A percentile compares a stretch with the other conserved stretches of the same genome.
Evolutionary conservation across 345 rosid genomes (phyloP).

Genomic region (Salix viminalis): DNA sequence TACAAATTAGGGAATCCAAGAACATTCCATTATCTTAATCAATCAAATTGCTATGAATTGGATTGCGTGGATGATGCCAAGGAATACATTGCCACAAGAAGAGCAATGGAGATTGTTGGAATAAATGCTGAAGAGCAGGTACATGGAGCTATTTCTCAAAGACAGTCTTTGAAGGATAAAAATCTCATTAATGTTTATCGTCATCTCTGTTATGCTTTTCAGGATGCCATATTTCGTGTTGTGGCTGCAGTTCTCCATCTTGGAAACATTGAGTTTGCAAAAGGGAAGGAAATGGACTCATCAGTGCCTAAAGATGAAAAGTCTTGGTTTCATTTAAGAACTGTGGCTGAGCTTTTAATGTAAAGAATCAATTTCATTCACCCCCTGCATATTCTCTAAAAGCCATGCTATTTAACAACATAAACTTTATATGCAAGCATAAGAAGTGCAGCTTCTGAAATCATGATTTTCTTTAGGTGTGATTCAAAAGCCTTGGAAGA

Average conservation of each 20-base stretch:
- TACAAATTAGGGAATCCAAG: slow-evolving; percentile 81
- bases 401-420: not conserved
- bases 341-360: slow-evolving; percentile 88
- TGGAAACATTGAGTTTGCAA: slow-evolving; percentile 86
- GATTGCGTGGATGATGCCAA: slow-evolving; percentile 77
- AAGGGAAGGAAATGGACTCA: slow-evolving; percentile 89
- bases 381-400: slow-evolving; percentile 3
- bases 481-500: slow-evolving; percentile 85
- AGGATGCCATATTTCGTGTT: slow-evolving; percentile 89
- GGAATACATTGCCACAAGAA: slow-evolving; percentile 78
- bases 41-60: slow-evolving; percentile 82
- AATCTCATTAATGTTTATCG: slow-evolving; percentile 5
- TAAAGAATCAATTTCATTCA: slow-evolving; percentile 28
- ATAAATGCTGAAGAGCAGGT: slow-evolving; percentile 90
- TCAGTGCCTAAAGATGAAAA: slow-evolving; percentile 88
- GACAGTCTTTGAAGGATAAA: slow-evolving; percentile 5
- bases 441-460: slow-evolving; percentile 22
- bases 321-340: slow-evolving; percentile 78
- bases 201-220: slow-evolving; percentile 14
- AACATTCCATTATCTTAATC: slow-evolving; percentile 88
- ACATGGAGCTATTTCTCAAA: slow-evolving; percentile 19
- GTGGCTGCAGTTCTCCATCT: slow-evolving; percentile 94
- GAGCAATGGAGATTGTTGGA: slow-evolving; percentile 96
- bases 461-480: slow-evolving; percentile 57
- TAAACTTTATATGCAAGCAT: not conserved